These are phyloP conservation scores for Evansstolkia leycettana DNA, from an alignment of 495 filamentous ascomycete genomes.

Conservation along the genomic window DNA sequence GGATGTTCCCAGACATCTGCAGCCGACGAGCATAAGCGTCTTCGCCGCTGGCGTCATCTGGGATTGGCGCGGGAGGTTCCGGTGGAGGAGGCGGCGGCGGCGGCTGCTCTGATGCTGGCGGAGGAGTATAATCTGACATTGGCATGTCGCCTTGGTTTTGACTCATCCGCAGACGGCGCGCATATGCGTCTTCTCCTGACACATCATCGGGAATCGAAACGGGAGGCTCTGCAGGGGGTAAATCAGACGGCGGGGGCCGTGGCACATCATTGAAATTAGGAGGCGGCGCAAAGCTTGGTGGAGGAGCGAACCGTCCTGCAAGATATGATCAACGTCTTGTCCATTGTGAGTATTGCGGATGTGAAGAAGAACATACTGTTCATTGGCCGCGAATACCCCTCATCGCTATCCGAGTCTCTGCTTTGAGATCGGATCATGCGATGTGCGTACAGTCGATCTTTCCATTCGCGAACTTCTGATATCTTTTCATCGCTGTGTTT, in stretches of 20 bases:
- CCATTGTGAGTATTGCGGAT: constrained; percentile 1
- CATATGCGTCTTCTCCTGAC: constrained; percentile 61
- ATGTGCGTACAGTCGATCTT: constrained; percentile 70
- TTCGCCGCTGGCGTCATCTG: constrained; percentile 49
- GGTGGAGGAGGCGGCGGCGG: constrained; percentile 22
- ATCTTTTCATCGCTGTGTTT: constrained; percentile 75
- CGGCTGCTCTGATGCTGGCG: constrained; percentile 1
- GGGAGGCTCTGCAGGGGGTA: constrained; percentile 20
- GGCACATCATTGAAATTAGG: constrained; percentile 33
- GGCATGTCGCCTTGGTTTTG: constrained; percentile 5
- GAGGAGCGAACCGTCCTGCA: constrained; percentile 61
- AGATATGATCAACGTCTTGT: constrained; percentile 1
- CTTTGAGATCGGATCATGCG: constrained; percentile 38
- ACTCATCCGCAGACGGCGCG: constrained; percentile 45
- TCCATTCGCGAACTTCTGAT: constrained; percentile 75
- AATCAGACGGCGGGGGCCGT: constrained; percentile 6
- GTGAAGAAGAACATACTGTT: constrained; percentile 32
- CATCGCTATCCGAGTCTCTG: constrained; percentile 46
- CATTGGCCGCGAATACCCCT: constrained; percentile 39
- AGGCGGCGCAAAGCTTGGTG: constrained; percentile 62
- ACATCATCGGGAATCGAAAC: constrained; percentile 37
- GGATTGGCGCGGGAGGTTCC: constrained; percentile 22
- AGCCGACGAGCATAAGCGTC: constrained; percentile 56
- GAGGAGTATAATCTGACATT: constrained; percentile 8
- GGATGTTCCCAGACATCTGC: constrained; percentile 24